Percentiles rank a stretch among this genome's conserved stretches.
Conservation (phyloP, 192 early-diverging fungal species). For the Rhizophagus clarus region DNA sequence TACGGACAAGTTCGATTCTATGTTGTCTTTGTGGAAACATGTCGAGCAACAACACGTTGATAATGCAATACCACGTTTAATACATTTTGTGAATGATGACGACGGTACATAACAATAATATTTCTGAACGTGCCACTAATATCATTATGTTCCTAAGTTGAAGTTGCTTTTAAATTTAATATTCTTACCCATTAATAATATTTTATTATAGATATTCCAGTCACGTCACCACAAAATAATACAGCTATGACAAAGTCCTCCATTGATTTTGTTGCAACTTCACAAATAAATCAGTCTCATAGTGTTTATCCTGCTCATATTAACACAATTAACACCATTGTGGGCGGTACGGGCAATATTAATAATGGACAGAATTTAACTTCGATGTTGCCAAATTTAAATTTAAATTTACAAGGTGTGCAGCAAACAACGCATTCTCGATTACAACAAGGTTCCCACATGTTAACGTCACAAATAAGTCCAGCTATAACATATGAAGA, state of each 20-base stretch:
- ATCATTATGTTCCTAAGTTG: too few relatives aligned
- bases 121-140: too few relatives aligned
- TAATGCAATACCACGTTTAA: neutral
- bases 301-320: neutral
- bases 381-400: neutral
- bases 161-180: too few relatives aligned
- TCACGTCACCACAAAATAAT: neutral
- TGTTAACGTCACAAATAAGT: neutral
- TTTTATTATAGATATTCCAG: neutral
- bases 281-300: neutral
- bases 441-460: neutral
- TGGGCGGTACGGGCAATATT: too few relatives aligned
- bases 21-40: neutral
- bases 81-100: conserved; percentile 6
- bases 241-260: neutral
- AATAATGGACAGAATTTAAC: neutral
- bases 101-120: neutral
- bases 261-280: neutral
- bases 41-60: conserved; percentile 1
- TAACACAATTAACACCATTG: neutral
- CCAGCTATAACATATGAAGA: neutral
- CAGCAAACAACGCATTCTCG: too few relatives aligned
- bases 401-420: too few relatives aligned
- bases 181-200: neutral
- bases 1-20: neutral